A percentile compares a stretch with the other conserved stretches of the same genome.
Conservation (phyloP, 805 yeast genomes). For the Saccharomycodes ludwigii region DNA sequence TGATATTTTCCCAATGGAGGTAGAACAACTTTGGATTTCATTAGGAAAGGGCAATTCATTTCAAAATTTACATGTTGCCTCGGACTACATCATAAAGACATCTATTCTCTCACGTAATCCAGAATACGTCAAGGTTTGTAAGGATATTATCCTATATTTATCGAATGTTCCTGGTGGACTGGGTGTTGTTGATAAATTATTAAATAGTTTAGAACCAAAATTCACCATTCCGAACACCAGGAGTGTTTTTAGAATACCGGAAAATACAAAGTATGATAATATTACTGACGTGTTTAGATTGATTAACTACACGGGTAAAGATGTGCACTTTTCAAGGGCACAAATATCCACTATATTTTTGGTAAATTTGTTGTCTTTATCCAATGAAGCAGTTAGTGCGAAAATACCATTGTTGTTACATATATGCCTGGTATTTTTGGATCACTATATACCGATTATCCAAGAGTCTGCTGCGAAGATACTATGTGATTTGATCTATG, state of each 20-base stretch:
- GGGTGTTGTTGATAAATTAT: slow-evolving; percentile 45
- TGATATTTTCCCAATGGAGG: slow-evolving; percentile 66
- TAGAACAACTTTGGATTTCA: slow-evolving; percentile 93
- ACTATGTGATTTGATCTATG: slow-evolving; percentile 59
- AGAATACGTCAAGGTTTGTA: slow-evolving; percentile 60
- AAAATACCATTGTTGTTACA: slow-evolving; percentile 68
- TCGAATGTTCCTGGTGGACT: slow-evolving; percentile 41
- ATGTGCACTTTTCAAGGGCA: slow-evolving; percentile 73
- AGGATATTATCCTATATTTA: slow-evolving; percentile 72
- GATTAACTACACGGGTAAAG: slow-evolving; percentile 46
- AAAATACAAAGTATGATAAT: slow-evolving; percentile 45
- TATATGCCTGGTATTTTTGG: slow-evolving; percentile 66
- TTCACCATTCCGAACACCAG: slow-evolving; percentile 74
- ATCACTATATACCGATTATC: slow-evolving; percentile 74
- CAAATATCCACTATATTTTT: slow-evolving; percentile 77
- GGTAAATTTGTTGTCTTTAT: slow-evolving; percentile 64
- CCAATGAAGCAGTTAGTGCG: slow-evolving; percentile 46
- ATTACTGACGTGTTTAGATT: slow-evolving; percentile 56
- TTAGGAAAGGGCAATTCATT: slow-evolving; percentile 64
- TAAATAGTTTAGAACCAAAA: slow-evolving; percentile 67
- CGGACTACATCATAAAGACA: slow-evolving; percentile 55
- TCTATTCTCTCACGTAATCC: slow-evolving; percentile 63
- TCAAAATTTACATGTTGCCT: slow-evolving; percentile 57
- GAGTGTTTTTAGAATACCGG: slow-evolving; percentile 21
- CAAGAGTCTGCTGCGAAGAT: slow-evolving; percentile 76